Conservation (phyloP, 2,329 filamentous ascomycete species). For the Penicillium griseofulvum region DNA sequence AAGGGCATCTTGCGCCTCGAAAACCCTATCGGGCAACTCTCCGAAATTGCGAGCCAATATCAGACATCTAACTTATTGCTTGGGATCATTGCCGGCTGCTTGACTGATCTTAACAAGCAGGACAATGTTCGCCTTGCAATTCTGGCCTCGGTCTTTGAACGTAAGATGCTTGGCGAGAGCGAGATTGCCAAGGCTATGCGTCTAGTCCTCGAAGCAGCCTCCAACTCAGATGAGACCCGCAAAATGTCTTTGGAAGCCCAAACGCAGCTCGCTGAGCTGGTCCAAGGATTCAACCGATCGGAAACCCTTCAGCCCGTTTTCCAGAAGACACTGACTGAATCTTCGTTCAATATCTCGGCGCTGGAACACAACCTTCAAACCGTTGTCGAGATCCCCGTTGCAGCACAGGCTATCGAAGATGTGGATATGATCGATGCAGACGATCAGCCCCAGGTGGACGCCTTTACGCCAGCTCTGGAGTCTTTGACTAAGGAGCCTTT, state of each 20-base stretch:
- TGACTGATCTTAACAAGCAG: constrained; percentile 33
- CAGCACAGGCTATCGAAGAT: constrained; percentile 52
- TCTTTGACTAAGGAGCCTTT: constrained; percentile 29
- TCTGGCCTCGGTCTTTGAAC: constrained; percentile 38
- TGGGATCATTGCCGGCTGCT: constrained; percentile 37
- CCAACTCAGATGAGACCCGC: constrained; percentile 48
- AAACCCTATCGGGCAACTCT: constrained; percentile 32
- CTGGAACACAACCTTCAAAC: constrained; percentile 73
- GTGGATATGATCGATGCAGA: constrained; percentile 50
- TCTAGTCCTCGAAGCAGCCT: constrained; percentile 34
- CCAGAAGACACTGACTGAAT: constrained; percentile 63
- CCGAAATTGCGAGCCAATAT: constrained; percentile 36
- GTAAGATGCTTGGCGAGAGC: constrained; percentile 30
- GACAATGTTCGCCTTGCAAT: constrained; percentile 47
- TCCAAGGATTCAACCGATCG: constrained; percentile 65
- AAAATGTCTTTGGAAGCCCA: constrained; percentile 49
- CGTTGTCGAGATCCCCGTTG: constrained; percentile 59
- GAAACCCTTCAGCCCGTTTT: constrained; percentile 63
- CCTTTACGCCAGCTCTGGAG: constrained; percentile 34
- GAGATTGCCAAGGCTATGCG: constrained; percentile 32
- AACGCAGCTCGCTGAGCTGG: constrained; percentile 62
- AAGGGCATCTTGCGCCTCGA: constrained; percentile 48
- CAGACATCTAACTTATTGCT: constrained; percentile 36
- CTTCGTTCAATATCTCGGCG: constrained; percentile 69
- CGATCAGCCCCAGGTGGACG: constrained; percentile 26